phyloP scores from a whole-genome alignment of 768 basidiomycete genomes.

The Podaxis carcinomalis region DNA sequence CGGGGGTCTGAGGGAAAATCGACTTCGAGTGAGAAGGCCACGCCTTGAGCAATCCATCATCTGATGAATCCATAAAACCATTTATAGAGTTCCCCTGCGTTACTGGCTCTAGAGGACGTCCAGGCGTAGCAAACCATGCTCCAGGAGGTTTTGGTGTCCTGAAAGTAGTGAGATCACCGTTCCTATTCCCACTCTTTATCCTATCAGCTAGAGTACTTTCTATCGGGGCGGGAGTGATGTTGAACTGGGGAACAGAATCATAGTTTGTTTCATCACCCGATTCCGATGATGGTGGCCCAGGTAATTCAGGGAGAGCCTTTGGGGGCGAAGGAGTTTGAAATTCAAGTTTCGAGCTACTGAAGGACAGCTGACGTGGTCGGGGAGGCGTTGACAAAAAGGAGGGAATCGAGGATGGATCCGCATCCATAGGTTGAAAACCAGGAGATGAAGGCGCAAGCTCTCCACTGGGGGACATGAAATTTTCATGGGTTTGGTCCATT shows the following conservation, averaged over 20 bases:
- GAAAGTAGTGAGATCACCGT: conserved; percentile 20
- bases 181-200: neutral
- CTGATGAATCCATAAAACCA: conserved; percentile 2
- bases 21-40: conserved; percentile 14
- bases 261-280: conserved; percentile 20
- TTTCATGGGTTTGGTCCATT: neutral
- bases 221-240: neutral
- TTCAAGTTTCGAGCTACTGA: conserved; percentile 38
- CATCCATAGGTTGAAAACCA: neutral
- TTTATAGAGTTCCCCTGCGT: conserved; percentile 11
- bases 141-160: conserved; percentile 46
- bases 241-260: neutral
- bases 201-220: conserved; percentile 3
- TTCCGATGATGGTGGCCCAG: conserved; percentile 53
- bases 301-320: conserved; percentile 58
- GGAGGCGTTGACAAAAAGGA: conserved; percentile 9
- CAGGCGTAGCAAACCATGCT: conserved; percentile 34
- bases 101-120: conserved; percentile 11
- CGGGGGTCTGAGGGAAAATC: conserved; percentile 22
- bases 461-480: neutral
- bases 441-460: neutral
- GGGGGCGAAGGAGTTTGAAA: conserved; percentile 66
- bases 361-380: conserved; percentile 24
- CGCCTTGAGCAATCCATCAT: neutral
- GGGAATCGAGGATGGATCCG: neutral